These are phyloP conservation scores for Saccharomyces hybrid DNA, from an alignment of 1,139 yeast species.

Conservation along the genomic window DNA sequence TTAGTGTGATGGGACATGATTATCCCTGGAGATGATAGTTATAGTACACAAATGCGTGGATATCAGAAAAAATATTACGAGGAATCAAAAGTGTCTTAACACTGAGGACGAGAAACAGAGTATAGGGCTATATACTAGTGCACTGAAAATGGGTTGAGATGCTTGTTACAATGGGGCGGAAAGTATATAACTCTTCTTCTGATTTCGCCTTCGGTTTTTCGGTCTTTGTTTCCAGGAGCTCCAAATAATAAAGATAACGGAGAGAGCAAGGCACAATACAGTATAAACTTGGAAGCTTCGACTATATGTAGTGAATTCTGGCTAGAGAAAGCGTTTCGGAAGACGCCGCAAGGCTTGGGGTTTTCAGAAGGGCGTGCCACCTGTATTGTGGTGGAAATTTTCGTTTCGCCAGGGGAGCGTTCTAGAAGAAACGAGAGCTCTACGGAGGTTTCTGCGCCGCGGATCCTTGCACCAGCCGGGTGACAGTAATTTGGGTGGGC, in stretches of 20 bases:
- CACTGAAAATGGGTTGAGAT: neutral
- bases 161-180: neutral
- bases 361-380: neutral
- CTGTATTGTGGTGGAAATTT: neutral
- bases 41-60: neutral
- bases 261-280: neutral
- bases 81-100: neutral
- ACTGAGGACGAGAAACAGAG: neutral
- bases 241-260: neutral
- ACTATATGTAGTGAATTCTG: neutral
- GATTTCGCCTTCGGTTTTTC: neutral
- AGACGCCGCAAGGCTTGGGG: neutral
- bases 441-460: neutral
- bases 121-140: neutral
- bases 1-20: neutral
- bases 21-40: neutral
- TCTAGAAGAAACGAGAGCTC: neutral
- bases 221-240: constrained; percentile 1
- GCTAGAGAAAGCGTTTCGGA: neutral
- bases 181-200: neutral
- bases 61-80: neutral
- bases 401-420: neutral
- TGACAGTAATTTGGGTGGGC: neutral
- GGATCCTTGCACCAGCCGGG: neutral
- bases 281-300: neutral